Evolutionary conservation across 148 eudicot genomes (phyloP).

Genomic region (Gaultheria prostrata): DNA sequence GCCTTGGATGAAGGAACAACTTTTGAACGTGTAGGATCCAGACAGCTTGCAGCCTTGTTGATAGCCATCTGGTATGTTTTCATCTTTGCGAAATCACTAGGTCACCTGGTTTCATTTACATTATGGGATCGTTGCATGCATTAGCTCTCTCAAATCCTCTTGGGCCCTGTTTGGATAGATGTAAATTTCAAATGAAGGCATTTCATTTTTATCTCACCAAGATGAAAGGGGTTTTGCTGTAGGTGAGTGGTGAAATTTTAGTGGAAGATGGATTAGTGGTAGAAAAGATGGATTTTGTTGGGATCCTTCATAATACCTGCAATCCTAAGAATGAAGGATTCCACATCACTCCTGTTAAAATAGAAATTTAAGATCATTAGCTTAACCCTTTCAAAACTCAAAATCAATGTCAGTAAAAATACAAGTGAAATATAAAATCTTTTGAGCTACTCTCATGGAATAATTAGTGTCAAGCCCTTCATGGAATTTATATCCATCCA

Average conservation of each 20-base stretch:
- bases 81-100: not conserved
- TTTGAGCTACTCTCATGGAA: not conserved
- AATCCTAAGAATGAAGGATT: not conserved
- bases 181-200: not conserved
- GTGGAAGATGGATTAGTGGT: not conserved
- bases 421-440: not conserved
- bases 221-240: not conserved
- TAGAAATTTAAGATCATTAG: not conserved
- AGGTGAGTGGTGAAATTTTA: not conserved
- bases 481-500: not conserved
- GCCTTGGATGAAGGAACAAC: constrained; percentile 76
- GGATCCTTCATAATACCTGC: not conserved
- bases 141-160: not conserved
- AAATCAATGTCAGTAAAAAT: not conserved
- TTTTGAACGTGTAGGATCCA: constrained; percentile 95
- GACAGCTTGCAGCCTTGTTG: constrained; percentile 90
- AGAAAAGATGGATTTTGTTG: not conserved
- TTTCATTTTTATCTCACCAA: not conserved
- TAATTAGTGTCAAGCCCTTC: not conserved
- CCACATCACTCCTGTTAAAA: not conserved
- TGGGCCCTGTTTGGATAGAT: not conserved
- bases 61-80: constrained; percentile 81
- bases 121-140: not conserved
- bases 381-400: not conserved
- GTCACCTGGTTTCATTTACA: constrained; percentile 7